A percentile compares a stretch with the other conserved stretches of the same genome.
These are phyloP conservation scores for Sarocladium oryzae DNA, from an alignment of 2,329 filamentous ascomycete species.

Conservation along the genomic window DNA sequence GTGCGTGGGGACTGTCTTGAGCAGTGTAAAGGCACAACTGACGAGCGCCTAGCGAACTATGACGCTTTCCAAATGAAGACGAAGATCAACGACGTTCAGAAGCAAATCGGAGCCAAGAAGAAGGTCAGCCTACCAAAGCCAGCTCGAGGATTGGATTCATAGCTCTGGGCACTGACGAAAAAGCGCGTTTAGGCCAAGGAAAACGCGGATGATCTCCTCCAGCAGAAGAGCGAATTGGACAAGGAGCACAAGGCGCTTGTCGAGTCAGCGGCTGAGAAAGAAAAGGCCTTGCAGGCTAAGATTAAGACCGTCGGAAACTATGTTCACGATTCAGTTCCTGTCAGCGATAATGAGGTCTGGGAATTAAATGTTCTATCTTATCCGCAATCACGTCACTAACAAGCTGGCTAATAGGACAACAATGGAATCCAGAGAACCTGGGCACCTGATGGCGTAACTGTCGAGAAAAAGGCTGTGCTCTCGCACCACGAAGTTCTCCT, in stretches of 20 bases:
- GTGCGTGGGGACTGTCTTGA: conserved; percentile 33
- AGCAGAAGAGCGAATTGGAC: conserved; percentile 70
- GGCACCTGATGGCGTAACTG: conserved; percentile 67
- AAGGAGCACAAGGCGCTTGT: conserved; percentile 77
- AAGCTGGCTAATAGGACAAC: conserved; percentile 51
- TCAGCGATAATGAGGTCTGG: conserved; percentile 74
- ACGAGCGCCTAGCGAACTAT: conserved; percentile 49
- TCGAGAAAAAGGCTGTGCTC: conserved; percentile 70
- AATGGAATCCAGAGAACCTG: conserved; percentile 73
- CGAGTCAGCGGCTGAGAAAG: conserved; percentile 69
- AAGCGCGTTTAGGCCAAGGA: conserved; percentile 63
- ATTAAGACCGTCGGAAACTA: conserved; percentile 65
- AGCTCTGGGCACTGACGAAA: neutral
- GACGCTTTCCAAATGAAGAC: conserved; percentile 72
- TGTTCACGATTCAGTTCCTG: conserved; percentile 80
- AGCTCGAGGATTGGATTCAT: too few relatives aligned
- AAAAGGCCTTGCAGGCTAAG: conserved; percentile 66
- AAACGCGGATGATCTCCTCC: conserved; percentile 71
- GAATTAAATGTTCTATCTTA: neutral
- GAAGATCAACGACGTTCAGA: conserved; percentile 83
- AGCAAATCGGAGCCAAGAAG: conserved; percentile 86
- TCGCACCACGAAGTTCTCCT: conserved; percentile 94
- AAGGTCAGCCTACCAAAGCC: too few relatives aligned
- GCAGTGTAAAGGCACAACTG: conserved; percentile 1
- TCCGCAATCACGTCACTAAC: neutral